Evolutionary conservation across 2,329 filamentous ascomycete genomes (phyloP).

Genomic region (Chaetomium sp.): DNA sequence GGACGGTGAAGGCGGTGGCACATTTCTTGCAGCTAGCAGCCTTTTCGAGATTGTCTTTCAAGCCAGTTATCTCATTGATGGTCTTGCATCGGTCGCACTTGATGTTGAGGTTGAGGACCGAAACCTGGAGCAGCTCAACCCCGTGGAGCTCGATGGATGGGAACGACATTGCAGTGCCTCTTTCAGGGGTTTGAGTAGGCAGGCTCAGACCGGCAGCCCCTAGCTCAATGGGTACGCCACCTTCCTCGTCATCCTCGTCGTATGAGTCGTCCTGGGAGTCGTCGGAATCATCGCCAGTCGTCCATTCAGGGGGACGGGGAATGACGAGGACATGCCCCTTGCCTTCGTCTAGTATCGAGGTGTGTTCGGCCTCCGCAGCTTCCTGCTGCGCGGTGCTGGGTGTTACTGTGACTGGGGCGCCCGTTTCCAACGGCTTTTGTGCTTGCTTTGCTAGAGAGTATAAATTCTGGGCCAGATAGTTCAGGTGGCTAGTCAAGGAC

Average conservation of each 20-base stretch:
- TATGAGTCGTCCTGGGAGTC: constrained; percentile 43
- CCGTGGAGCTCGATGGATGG: constrained; percentile 70
- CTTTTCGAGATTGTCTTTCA: constrained; percentile 48
- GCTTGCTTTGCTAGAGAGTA: constrained; percentile 57
- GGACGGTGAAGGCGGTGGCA: constrained; percentile 43
- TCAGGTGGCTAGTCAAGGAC: constrained; percentile 66
- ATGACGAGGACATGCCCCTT: constrained; percentile 65
- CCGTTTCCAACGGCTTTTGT: constrained; percentile 22
- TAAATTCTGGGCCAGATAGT: constrained; percentile 67
- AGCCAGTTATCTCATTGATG: constrained; percentile 58
- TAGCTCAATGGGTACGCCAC: constrained; percentile 34
- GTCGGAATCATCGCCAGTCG: constrained; percentile 38
- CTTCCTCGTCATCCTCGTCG: constrained; percentile 37
- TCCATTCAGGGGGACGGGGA: constrained; percentile 73
- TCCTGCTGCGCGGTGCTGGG: constrained; percentile 19
- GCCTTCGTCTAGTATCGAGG: constrained; percentile 34
- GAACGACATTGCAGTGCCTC: constrained; percentile 72
- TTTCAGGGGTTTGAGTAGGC: constrained; percentile 44
- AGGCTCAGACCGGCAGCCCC: constrained; percentile 23
- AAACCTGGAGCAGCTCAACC: constrained; percentile 68
- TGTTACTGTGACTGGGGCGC: constrained; percentile 16
- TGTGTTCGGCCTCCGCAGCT: constrained; percentile 21
- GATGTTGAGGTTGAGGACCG: constrained; percentile 59
- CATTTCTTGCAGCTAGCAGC: constrained; percentile 53
- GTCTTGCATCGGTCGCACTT: constrained; percentile 79